Base-by-base conservation (phyloP, 192 early-diverging fungal species). In the Linnemannia schmuckeri region DNA sequence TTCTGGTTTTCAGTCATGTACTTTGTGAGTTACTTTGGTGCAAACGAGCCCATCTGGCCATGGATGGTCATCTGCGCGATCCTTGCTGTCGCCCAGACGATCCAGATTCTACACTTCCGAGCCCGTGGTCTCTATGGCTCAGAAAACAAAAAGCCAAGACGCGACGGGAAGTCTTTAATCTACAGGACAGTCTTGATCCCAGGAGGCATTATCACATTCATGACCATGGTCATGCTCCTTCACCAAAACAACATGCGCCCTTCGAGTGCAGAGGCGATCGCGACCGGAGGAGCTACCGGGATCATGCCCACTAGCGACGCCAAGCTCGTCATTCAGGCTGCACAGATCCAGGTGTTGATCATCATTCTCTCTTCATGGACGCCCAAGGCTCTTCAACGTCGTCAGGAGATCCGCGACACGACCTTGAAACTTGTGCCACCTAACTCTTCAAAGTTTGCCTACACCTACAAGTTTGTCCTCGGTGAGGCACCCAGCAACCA, bases 281-380 rank as follows among this genome's bases (percentile, higher is more conserved):
- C 70, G 20, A 49, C 73, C 9, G 46, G 52, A 42, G 78, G 70
- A 77, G 88, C 75, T 70, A 88, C 74, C 49, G 88, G 54, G 35
- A 82, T 82, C 54, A 78, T 61, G 72, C 77, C 75, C 17, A 80
- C 71, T 20, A 79, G 66, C 83, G 70, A 70, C 6, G 79, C 77
- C 24, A 88, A 82, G 47, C 85, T 81, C 35, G 80, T 85, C 77
- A 80, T 79, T 35, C 70, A 78, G 72, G 40, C 79, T 30, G 81
- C 89, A 30, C 70, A 91, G 20, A 86, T 89, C 22, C 90, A 90
- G 52, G 82, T 93, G 22, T 82, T 93, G 83, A 89, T 93, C 40
- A 42, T 93, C 40, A 84, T 93, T 44, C 40, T 92, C 49, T 90
- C 92, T 5, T 91, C 92, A 13, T 93, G 92, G 92, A 90, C 92